phyloP scores from a whole-genome alignment of 768 basidiomycete species.

The Tephrocybe sp. region DNA sequence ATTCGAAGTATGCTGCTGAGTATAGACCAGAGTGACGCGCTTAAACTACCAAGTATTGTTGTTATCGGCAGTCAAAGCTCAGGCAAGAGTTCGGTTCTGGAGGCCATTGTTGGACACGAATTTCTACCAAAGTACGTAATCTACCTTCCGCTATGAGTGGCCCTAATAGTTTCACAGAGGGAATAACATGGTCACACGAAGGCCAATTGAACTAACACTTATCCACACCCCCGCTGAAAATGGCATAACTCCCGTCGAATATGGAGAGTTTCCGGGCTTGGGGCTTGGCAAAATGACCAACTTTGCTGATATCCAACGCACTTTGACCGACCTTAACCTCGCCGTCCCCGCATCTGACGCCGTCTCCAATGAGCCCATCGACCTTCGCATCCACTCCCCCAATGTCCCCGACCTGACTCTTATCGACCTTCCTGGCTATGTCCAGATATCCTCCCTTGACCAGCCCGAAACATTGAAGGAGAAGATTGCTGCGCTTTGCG shows the following conservation, averaged over 20 bases:
- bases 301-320: constrained; percentile 89
- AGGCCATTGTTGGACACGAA: constrained; percentile 96
- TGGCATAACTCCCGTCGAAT: constrained; percentile 63
- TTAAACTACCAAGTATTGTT: constrained; percentile 96
- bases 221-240: constrained; percentile 78
- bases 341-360: constrained; percentile 88
- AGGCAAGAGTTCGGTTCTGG: constrained; percentile 96
- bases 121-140: constrained; percentile 91
- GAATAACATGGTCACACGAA: constrained; percentile 98
- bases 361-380: constrained; percentile 93
- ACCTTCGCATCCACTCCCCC: constrained; percentile 94
- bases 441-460: constrained; percentile 92
- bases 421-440: constrained; percentile 96
- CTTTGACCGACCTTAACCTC: constrained; percentile 91
- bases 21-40: constrained; percentile 91
- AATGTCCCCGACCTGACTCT: constrained; percentile 96
- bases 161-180: constrained; percentile 59
- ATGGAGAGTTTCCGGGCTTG: constrained; percentile 91
- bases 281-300: constrained; percentile 88
- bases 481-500: constrained; percentile 86
- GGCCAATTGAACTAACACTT: constrained; percentile 96
- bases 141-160: too few species aligned
- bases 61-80: constrained; percentile 98
- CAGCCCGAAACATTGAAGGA: constrained; percentile 94
- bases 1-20: constrained; percentile 92